phyloP scores from a whole-genome alignment of 1,284 basidiomycete genomes.

The Athelia sp. region DNA sequence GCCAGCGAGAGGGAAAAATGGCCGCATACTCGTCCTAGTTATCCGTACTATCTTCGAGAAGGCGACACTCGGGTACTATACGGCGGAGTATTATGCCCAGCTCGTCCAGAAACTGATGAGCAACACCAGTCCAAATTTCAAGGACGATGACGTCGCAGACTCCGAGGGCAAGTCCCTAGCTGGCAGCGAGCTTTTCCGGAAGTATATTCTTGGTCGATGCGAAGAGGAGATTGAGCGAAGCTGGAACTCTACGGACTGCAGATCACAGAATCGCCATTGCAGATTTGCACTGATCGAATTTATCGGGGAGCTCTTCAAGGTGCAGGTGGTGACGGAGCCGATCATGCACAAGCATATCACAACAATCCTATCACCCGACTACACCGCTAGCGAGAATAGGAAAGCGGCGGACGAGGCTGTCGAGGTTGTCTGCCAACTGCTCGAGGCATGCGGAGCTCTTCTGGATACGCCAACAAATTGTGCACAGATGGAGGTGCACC shows the following conservation, averaged over 20 bases:
- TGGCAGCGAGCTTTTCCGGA: slow-evolving; percentile 92
- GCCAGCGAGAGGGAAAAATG: slow-evolving; percentile 89
- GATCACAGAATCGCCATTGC: slow-evolving; percentile 62
- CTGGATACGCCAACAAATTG: slow-evolving; percentile 80
- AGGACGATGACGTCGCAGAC: slow-evolving; percentile 80
- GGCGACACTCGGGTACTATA: slow-evolving; percentile 92
- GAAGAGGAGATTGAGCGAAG: slow-evolving; percentile 95
- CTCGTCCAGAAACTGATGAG: slow-evolving; percentile 94
- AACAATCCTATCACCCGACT: too few relatives aligned
- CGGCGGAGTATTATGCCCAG: slow-evolving; percentile 96
- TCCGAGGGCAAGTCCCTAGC: slow-evolving; percentile 79
- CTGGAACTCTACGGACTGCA: slow-evolving; percentile 53
- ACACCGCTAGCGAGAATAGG: slow-evolving; percentile 89
- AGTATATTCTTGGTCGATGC: slow-evolving; percentile 89
- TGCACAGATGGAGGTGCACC: slow-evolving; percentile 92
- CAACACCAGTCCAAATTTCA: slow-evolving; percentile 79
- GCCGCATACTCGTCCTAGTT: slow-evolving; percentile 90
- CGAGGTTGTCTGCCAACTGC: slow-evolving; percentile 90
- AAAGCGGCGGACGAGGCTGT: slow-evolving; percentile 98
- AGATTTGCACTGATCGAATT: slow-evolving; percentile 97
- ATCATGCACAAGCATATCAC: slow-evolving; percentile 98
- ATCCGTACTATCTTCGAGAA: slow-evolving; percentile 97
- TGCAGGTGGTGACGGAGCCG: slow-evolving; percentile 90
- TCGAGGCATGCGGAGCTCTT: slow-evolving; percentile 82
- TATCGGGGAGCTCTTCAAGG: slow-evolving; percentile 97